phyloP scores from a whole-genome alignment of 2,329 filamentous ascomycete species.

The Stenocarpella maydis region DNA sequence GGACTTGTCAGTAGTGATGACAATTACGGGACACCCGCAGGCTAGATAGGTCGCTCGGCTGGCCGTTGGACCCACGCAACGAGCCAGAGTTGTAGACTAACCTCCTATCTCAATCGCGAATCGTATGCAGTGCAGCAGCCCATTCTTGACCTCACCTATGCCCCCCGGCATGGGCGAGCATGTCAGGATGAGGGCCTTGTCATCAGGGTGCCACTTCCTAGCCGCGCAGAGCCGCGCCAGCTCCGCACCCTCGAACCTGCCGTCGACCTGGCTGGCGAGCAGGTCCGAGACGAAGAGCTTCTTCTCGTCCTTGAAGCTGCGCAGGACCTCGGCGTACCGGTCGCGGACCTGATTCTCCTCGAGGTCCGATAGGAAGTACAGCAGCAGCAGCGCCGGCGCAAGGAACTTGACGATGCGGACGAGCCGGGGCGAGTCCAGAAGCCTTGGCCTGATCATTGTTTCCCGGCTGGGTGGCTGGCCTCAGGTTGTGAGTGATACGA shows the following conservation, averaged over 20 bases:
- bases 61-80: background rate
- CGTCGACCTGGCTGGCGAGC: constrained; percentile 45
- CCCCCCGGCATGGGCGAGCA: constrained; percentile 54
- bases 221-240: constrained; percentile 47
- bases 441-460: constrained; percentile 35
- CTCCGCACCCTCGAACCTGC: constrained; percentile 43
- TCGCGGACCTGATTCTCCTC: constrained; percentile 29
- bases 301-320: constrained; percentile 45
- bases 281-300: constrained; percentile 46
- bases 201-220: constrained; percentile 47
- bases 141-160: constrained; percentile 54
- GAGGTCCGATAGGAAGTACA: constrained; percentile 42
- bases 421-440: constrained; percentile 41
- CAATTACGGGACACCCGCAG: background rate
- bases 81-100: constrained; percentile 38
- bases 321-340: constrained; percentile 40
- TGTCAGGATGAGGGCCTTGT: constrained; percentile 49
- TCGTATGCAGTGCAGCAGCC: constrained; percentile 54
- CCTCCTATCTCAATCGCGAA: constrained; percentile 58
- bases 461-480: background rate
- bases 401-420: constrained; percentile 41
- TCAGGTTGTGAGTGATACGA: background rate
- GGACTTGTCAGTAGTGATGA: background rate
- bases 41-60: background rate
- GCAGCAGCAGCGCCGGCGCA: constrained; percentile 38